Evolutionary conservation across 2,329 filamentous ascomycete genomes (phyloP).

Genomic region (Blastomyces gilchristii): DNA sequence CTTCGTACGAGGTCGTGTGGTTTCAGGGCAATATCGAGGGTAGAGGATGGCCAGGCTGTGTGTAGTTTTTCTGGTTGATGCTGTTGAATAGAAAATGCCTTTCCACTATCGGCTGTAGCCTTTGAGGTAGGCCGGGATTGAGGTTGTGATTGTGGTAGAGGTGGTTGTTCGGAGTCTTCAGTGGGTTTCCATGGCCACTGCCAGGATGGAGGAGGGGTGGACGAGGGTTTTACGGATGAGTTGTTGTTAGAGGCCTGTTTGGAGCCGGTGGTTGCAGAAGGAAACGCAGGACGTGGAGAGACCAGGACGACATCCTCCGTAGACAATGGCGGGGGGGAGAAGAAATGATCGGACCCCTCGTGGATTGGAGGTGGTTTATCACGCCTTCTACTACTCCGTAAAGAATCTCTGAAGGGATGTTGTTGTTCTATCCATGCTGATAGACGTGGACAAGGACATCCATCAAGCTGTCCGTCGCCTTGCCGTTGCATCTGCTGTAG

Average conservation of each 20-base stretch:
- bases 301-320: not conserved
- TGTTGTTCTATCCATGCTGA: not conserved
- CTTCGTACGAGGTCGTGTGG: conserved; percentile 24
- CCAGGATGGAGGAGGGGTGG: not conserved
- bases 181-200: conserved; percentile 7
- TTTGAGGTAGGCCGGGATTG: conserved; percentile 30
- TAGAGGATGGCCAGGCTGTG: conserved; percentile 9
- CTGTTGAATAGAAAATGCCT: conserved; percentile 15
- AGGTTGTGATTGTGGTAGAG: not conserved
- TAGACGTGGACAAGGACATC: not conserved
- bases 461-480: conserved; percentile 1
- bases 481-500: not conserved
- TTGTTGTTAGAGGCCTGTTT: not conserved
- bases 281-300: not conserved
- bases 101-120: conserved; percentile 24
- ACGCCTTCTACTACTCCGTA: not conserved
- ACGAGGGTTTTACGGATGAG: conserved; percentile 21
- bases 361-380: not conserved
- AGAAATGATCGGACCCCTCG: not conserved
- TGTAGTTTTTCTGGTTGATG: not conserved
- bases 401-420: not conserved
- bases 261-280: not conserved
- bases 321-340: not conserved
- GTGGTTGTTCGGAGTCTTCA: not conserved
- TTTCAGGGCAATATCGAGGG: conserved; percentile 18